Base-by-base conservation (phyloP, 495 filamentous ascomycete species). In the Chaetomium tenue region DNA sequence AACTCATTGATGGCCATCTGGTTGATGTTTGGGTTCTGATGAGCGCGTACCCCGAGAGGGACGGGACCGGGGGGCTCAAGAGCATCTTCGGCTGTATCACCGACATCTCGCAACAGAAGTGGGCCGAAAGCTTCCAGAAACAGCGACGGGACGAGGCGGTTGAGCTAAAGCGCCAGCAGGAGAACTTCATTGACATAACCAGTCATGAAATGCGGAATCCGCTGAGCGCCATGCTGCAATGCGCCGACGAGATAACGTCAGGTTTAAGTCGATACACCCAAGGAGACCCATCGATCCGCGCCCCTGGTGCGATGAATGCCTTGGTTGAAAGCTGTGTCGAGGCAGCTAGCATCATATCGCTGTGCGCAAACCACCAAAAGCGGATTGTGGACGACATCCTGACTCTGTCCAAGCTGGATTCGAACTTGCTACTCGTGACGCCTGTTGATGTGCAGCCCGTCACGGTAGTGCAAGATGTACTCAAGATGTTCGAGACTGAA, bases 161-260 rank as follows among this genome's bases (percentile, higher is more conserved):
- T 55, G 85, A 87, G 63, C 81, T 83, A 48, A 89, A 90, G 70
- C 77, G 84, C 42, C 85, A 88, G 63, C 87, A 89, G 66, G 87
- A 93, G 70, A 92, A 91, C 64, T 95, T 93, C 73, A 93, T 94
- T 69, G 91, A 93, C 72, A 93, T 92, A 66, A 92, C 89, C 8
- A 91, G 88, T 65, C 91, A 96, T 68, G 91, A 96, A 70, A 91
- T 94, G 80, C 84, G 91, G 11, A 96, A 94, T 65, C 91, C 91
- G 2, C 79, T 94, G 11, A 89, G 85, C 51, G 91, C 91, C 9
- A 91, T 93, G 52, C 75, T 93, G 40, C 90, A 93, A 74, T 92
- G 89, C 70, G 86, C 88, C 5, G 91, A 94, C 68, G 89, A 92
- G 72, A 92, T 93, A 33, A 70, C 82, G 8, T 82, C 77, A 0